A percentile compares a stretch with the other conserved stretches of the same genome.
phyloP scores from a whole-genome alignment of 163 green algal genomes.

The Scenedesmus sp. region DNA sequence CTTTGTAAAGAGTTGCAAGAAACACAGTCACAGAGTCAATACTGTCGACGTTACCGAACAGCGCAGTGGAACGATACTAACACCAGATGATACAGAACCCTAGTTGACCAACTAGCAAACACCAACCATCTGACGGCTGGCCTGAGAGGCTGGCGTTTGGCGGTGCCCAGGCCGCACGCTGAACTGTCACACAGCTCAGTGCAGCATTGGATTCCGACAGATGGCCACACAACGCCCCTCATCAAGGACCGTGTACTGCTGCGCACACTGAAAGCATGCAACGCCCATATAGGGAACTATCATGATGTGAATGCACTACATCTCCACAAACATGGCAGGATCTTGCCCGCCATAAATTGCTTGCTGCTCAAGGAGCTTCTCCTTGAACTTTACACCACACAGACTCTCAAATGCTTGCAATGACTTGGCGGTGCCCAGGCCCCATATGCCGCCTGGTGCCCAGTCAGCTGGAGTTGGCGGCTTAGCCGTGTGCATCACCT shows the following conservation, averaged over 20 bases:
- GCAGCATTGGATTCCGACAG: not conserved
- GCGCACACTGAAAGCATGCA: not conserved
- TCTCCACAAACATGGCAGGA: not conserved
- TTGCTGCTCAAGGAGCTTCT: not conserved
- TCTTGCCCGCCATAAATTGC: slow-evolving; percentile 16
- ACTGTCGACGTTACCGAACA: too few species aligned
- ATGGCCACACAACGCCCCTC: too few species aligned
- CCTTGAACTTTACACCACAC: slow-evolving; percentile 62
- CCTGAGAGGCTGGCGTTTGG: not conserved
- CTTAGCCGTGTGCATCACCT: not conserved
- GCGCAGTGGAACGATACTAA: not conserved
- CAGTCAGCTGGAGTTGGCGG: slow-evolving; percentile 40
- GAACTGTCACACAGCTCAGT: not conserved
- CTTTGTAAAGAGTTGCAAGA: too few species aligned
- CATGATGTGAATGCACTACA: not conserved
- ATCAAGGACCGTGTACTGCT: not conserved
- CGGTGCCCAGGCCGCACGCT: too few species aligned
- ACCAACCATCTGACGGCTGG: not conserved
- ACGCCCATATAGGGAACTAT: too few species aligned
- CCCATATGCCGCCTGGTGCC: slow-evolving; percentile 58
- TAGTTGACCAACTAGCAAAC: not conserved
- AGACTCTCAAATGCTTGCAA: slow-evolving; percentile 58
- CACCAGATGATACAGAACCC: not conserved
- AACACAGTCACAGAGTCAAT: too few species aligned
- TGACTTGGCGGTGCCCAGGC: slow-evolving; percentile 56